Conservation (phyloP, 352 stramenopile genomes). For the Thalassiosira exigua region DNA sequence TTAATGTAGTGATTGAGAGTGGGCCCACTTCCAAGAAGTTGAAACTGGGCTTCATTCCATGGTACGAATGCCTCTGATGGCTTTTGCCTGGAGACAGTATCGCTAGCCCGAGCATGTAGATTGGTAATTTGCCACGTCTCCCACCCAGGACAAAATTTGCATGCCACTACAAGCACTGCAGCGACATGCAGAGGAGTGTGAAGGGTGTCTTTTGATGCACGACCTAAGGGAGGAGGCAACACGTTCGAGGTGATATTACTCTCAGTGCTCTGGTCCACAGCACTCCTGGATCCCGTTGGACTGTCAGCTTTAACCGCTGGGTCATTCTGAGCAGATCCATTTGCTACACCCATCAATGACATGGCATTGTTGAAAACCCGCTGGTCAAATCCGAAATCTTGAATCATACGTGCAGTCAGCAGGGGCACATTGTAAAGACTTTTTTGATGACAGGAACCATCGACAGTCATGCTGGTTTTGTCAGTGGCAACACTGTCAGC, state of each 20-base stretch:
- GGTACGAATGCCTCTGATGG: slow-evolving; percentile 41
- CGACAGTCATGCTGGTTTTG: neutral
- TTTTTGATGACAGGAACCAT: slow-evolving; percentile 15
- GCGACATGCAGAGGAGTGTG: slow-evolving; percentile 55
- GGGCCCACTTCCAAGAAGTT: slow-evolving; percentile 50
- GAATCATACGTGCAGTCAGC: slow-evolving; percentile 54
- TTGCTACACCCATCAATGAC: slow-evolving; percentile 57
- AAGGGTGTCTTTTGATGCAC: slow-evolving; percentile 46
- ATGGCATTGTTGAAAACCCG: slow-evolving; percentile 65
- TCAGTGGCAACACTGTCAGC: neutral
- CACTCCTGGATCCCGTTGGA: slow-evolving; percentile 6
- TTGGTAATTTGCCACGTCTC: slow-evolving; percentile 59
- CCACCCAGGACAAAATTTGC: slow-evolving; percentile 67
- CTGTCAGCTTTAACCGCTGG: slow-evolving; percentile 13
- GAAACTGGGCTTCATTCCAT: slow-evolving; percentile 63
- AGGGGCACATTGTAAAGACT: slow-evolving; percentile 66
- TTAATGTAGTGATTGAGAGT: slow-evolving; percentile 62
- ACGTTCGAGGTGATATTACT: neutral
- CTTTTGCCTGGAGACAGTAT: slow-evolving; percentile 6
- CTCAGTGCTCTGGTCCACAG: slow-evolving; percentile 3
- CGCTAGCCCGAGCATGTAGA: slow-evolving; percentile 11
- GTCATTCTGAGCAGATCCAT: neutral
- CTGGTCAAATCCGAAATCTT: slow-evolving; percentile 67
- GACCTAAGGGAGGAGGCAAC: slow-evolving; percentile 39
- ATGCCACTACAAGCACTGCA: slow-evolving; percentile 66